Conservation (phyloP, 352 stramenopile genomes). For the Phytophthora pisi region DNA sequence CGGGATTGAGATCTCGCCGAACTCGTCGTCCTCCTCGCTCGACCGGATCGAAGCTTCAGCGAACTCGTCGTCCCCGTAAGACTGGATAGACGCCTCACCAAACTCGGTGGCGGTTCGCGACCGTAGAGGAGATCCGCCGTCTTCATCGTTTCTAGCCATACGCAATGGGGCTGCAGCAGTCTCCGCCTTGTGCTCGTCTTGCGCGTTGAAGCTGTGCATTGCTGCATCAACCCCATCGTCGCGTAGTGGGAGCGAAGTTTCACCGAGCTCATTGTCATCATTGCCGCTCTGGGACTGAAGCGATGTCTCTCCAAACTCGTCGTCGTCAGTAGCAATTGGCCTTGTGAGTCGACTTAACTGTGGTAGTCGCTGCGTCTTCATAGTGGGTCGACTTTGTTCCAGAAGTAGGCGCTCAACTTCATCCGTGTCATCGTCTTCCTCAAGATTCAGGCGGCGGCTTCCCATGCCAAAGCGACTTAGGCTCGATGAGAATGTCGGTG, state of each 20-base stretch:
- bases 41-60: not conserved
- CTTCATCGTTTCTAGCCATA: not conserved
- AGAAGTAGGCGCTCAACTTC: constrained; percentile 32
- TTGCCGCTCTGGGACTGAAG: constrained; percentile 7
- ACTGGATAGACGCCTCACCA: not conserved
- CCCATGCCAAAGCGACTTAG: constrained; percentile 21
- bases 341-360: not conserved
- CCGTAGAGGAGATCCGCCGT: not conserved
- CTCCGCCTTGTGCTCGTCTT: not conserved
- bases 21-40: constrained; percentile 13
- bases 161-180: not conserved
- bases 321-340: constrained; percentile 7
- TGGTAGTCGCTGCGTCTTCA: constrained; percentile 3
- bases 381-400: constrained; percentile 21
- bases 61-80: constrained; percentile 9
- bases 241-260: not conserved
- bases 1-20: constrained; percentile 26
- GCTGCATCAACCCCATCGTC: not conserved
- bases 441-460: constrained; percentile 14
- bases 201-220: not conserved
- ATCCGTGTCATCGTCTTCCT: constrained; percentile 43
- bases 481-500: constrained; percentile 4
- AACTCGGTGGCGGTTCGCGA: constrained; percentile 5
- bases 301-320: constrained; percentile 22
- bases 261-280: constrained; percentile 10